phyloP scores from a whole-genome alignment of 345 rosid genomes.

The Lenwebbia sp. region DNA sequence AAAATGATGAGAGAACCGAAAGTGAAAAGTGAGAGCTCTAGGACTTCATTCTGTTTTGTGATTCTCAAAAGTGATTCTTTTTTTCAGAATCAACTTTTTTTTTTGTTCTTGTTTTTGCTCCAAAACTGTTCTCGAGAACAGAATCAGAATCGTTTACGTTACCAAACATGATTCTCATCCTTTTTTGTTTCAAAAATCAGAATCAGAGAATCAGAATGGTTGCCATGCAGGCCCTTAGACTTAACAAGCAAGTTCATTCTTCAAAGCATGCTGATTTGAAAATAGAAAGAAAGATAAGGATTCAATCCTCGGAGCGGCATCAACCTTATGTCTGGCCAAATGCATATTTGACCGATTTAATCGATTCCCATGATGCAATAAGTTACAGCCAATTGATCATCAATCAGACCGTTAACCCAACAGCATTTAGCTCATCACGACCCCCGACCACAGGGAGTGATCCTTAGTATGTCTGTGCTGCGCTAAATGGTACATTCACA shows the following conservation, averaged over 20 bases:
- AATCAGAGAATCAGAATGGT: no score
- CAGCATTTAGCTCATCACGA: neutral
- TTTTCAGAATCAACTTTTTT: no score
- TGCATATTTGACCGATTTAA: neutral
- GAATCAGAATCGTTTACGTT: no score
- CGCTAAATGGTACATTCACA: neutral
- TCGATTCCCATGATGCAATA: neutral
- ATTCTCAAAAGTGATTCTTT: no score
- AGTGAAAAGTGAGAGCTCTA: no score
- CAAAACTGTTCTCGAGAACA: no score
- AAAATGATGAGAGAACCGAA: no score
- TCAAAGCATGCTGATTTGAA: neutral
- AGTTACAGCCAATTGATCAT: neutral
- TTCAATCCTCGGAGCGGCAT: neutral
- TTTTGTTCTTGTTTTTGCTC: no score
- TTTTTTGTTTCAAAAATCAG: no score
- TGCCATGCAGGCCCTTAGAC: no score
- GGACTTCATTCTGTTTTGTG: no score
- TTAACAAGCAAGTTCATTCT: neutral
- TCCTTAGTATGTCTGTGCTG: neutral
- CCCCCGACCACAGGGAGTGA: neutral
- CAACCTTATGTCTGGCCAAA: neutral
- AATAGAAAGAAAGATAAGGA: neutral
- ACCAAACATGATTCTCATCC: no score
- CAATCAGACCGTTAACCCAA: neutral